Evolutionary conservation across 1,139 yeast species (phyloP).

Genomic region (Taphrina confusa): DNA sequence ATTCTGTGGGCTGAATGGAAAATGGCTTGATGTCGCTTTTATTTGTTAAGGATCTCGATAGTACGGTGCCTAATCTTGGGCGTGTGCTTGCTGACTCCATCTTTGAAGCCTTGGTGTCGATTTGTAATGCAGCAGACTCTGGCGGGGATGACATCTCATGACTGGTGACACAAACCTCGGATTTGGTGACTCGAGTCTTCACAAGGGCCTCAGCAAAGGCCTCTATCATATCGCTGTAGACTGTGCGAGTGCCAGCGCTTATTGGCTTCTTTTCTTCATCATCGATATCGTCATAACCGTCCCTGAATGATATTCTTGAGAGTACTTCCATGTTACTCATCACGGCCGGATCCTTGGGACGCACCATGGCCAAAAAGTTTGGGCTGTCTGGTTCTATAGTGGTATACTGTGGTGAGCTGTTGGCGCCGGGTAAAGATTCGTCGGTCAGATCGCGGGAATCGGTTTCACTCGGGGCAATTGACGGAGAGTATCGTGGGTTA

Average conservation of each 20-base stretch:
- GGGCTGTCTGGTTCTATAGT: not conserved
- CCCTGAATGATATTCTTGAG: not conserved
- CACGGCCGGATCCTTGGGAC: not conserved
- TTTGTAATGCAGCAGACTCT: not conserved
- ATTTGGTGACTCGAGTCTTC: not conserved
- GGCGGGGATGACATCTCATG: not conserved
- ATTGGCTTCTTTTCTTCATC: no score
- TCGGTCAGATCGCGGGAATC: no score
- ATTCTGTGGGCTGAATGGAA: not conserved
- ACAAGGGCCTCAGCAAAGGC: constrained; percentile 3
- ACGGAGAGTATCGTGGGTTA: no score
- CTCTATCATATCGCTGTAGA: not conserved
- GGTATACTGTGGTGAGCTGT: not conserved
- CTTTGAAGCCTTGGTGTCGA: not conserved
- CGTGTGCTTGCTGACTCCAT: not conserved
- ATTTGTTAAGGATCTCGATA: not conserved
- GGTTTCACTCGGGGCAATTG: no score
- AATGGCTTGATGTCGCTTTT: not conserved
- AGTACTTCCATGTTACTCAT: constrained; percentile 2
- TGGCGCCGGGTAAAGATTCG: no score
- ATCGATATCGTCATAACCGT: no score
- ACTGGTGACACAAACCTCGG: not conserved
- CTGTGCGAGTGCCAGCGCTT: not conserved
- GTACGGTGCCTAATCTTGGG: not conserved
- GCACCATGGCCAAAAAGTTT: not conserved